phyloP scores from a whole-genome alignment of 495 filamentous ascomycete genomes.

The Hypoxylon fragiforme region DNA sequence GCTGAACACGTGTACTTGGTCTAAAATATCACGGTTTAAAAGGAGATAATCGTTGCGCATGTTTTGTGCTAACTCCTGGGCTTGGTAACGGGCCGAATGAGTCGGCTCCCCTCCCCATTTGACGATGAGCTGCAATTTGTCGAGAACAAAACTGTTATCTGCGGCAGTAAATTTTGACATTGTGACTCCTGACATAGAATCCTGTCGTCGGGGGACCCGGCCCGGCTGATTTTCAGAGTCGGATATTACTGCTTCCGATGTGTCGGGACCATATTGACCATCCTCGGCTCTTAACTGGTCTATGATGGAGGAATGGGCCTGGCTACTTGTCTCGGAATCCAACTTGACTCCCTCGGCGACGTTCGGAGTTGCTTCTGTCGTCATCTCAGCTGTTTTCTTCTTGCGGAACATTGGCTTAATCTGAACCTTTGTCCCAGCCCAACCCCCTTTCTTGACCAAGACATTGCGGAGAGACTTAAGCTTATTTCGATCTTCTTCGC shows the following conservation, averaged over 20 bases:
- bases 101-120: conserved; percentile 99
- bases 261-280: conserved; percentile 8
- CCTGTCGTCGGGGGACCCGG: conserved; percentile 62
- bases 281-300: conserved; percentile 22
- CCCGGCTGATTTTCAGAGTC: conserved; percentile 31
- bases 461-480: conserved; percentile 81
- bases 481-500: conserved; percentile 83
- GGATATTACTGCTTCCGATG: conserved; percentile 19
- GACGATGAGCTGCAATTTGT: conserved; percentile 96
- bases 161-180: conserved; percentile 87
- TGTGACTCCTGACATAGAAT: conserved; percentile 83
- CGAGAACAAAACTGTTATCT: conserved; percentile 85
- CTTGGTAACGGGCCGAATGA: conserved; percentile 93
- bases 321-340: conserved; percentile 33
- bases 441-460: conserved; percentile 85
- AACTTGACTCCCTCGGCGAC: conserved; percentile 27
- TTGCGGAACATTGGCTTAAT: conserved; percentile 99
- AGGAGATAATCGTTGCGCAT: conserved; percentile 93
- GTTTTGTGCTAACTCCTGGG: conserved; percentile 89
- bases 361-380: conserved; percentile 26
- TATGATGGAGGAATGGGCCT: conserved; percentile 6
- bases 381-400: conserved; percentile 59
- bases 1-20: conserved; percentile 89
- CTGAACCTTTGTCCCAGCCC: conserved; percentile 96
- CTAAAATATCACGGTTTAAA: conserved; percentile 88